phyloP scores from a whole-genome alignment of 225 moss, liverwort and hornwort species.

The Thuidium tamariscinum region DNA sequence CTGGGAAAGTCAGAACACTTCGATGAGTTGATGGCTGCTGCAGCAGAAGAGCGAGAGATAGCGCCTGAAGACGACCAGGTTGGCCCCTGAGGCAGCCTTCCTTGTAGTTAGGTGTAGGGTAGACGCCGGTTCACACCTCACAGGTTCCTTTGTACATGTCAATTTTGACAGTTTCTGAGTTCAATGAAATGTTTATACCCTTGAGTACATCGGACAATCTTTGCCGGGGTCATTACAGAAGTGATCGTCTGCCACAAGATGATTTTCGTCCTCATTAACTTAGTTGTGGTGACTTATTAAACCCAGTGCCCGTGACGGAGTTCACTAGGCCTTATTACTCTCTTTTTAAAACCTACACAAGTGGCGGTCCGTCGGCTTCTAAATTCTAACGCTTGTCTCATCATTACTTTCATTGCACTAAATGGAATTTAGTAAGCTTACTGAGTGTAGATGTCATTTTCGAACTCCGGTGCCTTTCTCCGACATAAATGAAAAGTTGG shows the following conservation, averaged over 20 bases:
- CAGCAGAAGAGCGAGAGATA: conserved; percentile 86
- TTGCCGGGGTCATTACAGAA: background rate
- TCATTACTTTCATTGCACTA: background rate
- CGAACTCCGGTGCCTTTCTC: background rate
- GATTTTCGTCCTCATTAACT: background rate
- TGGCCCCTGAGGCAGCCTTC: conserved; percentile 18
- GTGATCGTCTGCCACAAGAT: background rate
- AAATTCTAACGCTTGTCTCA: background rate
- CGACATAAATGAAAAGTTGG: background rate
- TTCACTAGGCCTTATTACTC: background rate
- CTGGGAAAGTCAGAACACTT: conserved; percentile 90
- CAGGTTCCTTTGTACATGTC: conserved; percentile 43
- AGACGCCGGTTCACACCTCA: conserved; percentile 24
- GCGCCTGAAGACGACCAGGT: conserved; percentile 80
- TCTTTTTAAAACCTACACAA: background rate
- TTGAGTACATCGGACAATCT: conserved; percentile 25
- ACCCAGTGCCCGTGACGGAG: background rate
- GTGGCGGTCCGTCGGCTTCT: background rate
- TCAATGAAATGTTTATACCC: conserved; percentile 44
- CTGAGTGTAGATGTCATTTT: background rate
- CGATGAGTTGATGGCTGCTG: conserved; percentile 94
- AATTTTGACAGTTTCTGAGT: conserved; percentile 48
- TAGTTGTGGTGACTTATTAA: background rate
- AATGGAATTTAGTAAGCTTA: background rate
- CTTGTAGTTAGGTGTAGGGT: conserved; percentile 31